Base-by-base conservation (phyloP, 805 yeast species). In the Starmera caribaea region DNA sequence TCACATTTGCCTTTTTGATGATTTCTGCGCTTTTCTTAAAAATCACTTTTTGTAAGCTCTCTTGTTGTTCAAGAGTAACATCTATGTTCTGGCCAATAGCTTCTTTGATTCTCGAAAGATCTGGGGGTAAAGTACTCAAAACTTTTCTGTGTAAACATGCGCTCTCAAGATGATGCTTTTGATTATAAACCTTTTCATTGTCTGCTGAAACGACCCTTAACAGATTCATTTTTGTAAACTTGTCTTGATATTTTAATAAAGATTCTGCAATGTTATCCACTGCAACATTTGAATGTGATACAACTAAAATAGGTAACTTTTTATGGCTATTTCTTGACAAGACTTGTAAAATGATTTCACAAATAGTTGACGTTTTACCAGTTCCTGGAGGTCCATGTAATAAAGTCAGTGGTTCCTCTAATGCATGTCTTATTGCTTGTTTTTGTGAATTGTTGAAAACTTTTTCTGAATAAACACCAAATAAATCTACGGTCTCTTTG, bases 331-430 rank as follows among this genome's bases (percentile, higher is more conserved):
- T 70, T 21, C 7, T 5, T 5, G 24, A 21, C 40, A 79, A 61
- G 41, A 78, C 62, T 49, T 77, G 79, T 33, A 76, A 50, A 41
- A 76, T 61, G 26, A 80, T 63, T 49, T 81, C 89, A 36, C 79
- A 76, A 24, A 82, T 61, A 0, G 88, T 81, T 36, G 79, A 75
- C 0, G 90, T 82, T 54, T 81, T 81, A 40, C 89, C 90, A 0
- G 89, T 80, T 1, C 89, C 89, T 5, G 89, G 89, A 2, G 89
- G 88, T 0, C 88, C 89, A 53, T 76, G 82, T 6, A 82, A 72
- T 27, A 81, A 71, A 5, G 74, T 61, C 8, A 82, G 55, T 3
- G 79, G 77, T 13, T 76, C 71, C 3, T 62, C 57, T 13, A 87
- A 38, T 1, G 94, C 71, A 58, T 81, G 82, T 11, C 64, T 58